Percentiles rank a stretch among this genome's conserved stretches.
These are phyloP conservation scores for Scheffersomyces stambukii DNA, from an alignment of 1,139 yeast species.

Conservation along the genomic window DNA sequence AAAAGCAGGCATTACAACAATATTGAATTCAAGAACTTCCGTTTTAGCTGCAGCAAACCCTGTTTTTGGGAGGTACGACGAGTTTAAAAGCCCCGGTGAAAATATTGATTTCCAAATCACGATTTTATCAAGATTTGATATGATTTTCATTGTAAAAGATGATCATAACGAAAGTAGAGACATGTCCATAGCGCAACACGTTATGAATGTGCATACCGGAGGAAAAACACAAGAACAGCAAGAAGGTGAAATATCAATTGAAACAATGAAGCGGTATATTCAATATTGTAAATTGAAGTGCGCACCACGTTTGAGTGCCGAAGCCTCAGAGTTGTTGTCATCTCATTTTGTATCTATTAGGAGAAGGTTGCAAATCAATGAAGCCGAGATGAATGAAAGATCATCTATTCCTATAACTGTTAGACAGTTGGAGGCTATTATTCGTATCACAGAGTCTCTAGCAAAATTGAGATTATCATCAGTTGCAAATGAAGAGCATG, in stretches of 20 bases:
- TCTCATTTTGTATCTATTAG: constrained; percentile 92
- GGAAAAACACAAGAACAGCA: constrained; percentile 44
- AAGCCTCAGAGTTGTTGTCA: constrained; percentile 88
- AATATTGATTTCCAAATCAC: constrained; percentile 97
- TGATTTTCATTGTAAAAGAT: constrained; percentile 96
- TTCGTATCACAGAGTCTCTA: constrained; percentile 90
- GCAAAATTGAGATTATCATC: constrained; percentile 85
- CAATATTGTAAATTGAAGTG: constrained; percentile 86
- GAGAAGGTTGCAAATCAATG: constrained; percentile 76
- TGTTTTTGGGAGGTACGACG: constrained; percentile 93
- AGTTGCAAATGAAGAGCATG: constrained; percentile 83
- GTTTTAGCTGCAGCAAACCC: constrained; percentile 99
- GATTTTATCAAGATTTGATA: constrained; percentile 93
- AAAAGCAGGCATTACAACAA: constrained; percentile 97
- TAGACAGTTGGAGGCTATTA: constrained; percentile 95
- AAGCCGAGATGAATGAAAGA: constrained; percentile 77
- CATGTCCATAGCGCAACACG: constrained; percentile 88
- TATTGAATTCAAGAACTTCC: constrained; percentile 89
- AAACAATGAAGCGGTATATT: constrained; percentile 86
- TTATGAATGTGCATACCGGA: constrained; percentile 91
- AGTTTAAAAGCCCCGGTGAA: constrained; percentile 94
- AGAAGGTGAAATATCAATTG: constrained; percentile 87
- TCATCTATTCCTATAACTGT: constrained; percentile 96
- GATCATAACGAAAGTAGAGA: constrained; percentile 88
- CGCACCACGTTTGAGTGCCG: constrained; percentile 88